A percentile compares a stretch with the other conserved stretches of the same genome.
Conservation (phyloP, 2,329 filamentous ascomycete genomes). For the Fusarium sp. region DNA sequence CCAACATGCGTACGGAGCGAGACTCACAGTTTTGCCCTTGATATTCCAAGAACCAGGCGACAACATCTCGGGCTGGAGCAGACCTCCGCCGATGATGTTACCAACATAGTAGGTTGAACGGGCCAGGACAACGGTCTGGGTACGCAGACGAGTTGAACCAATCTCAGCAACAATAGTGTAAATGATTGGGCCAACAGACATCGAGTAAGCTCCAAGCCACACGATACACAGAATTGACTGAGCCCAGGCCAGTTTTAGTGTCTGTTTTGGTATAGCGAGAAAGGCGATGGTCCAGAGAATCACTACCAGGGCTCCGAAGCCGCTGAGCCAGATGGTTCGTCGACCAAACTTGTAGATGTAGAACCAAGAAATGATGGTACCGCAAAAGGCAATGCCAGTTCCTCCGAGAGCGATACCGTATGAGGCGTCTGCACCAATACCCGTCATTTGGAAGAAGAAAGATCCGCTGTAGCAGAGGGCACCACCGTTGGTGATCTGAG, state of each 20-base stretch:
- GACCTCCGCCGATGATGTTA: constrained; percentile 59
- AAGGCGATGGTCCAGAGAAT: constrained; percentile 62
- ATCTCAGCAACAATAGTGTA: constrained; percentile 62
- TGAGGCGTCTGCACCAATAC: constrained; percentile 55
- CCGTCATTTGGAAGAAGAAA: constrained; percentile 64
- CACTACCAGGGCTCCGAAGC: constrained; percentile 55
- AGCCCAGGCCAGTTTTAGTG: constrained; percentile 54
- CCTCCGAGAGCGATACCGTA: constrained; percentile 61
- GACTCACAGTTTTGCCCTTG: constrained; percentile 57
- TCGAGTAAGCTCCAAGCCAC: constrained; percentile 61
- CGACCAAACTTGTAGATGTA: constrained; percentile 61
- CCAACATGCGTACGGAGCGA: neutral
- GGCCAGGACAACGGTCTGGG: constrained; percentile 60
- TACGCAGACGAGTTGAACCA: constrained; percentile 59
- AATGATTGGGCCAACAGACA: constrained; percentile 61
- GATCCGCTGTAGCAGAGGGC: constrained; percentile 59
- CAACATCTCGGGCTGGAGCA: constrained; percentile 57
- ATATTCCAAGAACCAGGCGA: constrained; percentile 58
- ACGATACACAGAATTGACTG: constrained; percentile 60
- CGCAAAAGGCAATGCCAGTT: constrained; percentile 60
- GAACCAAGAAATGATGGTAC: constrained; percentile 61
- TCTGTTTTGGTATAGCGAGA: constrained; percentile 57
- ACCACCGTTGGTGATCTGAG: constrained; percentile 60
- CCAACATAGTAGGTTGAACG: constrained; percentile 58
- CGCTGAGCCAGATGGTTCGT: constrained; percentile 59